Base-by-base conservation (phyloP, 176 grass and related monocot species). In the Carex pumila region DNA sequence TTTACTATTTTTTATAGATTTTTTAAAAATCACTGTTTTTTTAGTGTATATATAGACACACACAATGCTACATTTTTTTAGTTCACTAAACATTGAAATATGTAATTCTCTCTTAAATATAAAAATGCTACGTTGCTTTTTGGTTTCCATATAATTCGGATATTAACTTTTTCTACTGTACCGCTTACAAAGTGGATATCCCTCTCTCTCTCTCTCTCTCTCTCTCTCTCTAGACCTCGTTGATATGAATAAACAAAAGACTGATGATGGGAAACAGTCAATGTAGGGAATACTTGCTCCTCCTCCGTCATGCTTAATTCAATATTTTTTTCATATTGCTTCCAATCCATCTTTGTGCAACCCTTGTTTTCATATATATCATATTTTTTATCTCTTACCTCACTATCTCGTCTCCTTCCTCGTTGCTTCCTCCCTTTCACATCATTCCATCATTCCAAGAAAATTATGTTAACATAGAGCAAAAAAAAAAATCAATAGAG, bases 261-360 rank as follows among this genome's bases (percentile, higher is more conserved):
- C 69, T 90, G 63, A 85, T 31, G 82, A 90, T 89, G 88, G 36
- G 68, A 89, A 81, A 84, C 73, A 50, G 92, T 95, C 92, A 95
- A 95, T 92, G 88, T 87, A 89, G 83, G 55, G 91, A 95, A 92
- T 91, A 89, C 88, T 87, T 90, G 91, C 87, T 88, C 87, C 84
- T 86, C 64, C 49, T 21, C 58, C 66, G 61, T 74, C 15, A 85
- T 71, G 86, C 85, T 87, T 88, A 80, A 87, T 87, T 91, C 50
- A 53, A 77, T 56, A 77, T 53, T 70, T 59, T 36, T 81, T 88
- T 66, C 32, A 50, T 85, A 83, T 83, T 83, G 37, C 43, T 86
- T 71, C 68, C 86, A 71, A 57, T 90, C 82, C 76, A 60, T 84
- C 79, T 50, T 86, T 86, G 70, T 81, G 39, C 66, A 81, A 62